A percentile compares a stretch with the other conserved stretches of the same genome.
phyloP scores from a whole-genome alignment of 1,284 basidiomycete genomes.

The Moniliella sp. region DNA sequence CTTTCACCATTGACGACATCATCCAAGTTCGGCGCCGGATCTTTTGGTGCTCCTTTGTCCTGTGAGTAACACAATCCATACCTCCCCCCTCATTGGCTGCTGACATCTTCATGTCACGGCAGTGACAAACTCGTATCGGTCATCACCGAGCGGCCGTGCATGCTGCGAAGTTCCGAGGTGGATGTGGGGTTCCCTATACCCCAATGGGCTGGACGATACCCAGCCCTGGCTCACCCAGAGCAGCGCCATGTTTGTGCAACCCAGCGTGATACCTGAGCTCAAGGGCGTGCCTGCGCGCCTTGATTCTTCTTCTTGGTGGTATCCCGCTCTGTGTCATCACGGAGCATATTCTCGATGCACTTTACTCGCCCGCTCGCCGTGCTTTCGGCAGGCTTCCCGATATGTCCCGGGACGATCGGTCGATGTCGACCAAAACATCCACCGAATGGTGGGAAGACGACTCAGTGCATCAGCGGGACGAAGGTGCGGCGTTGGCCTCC shows the following conservation, averaged over 20 bases:
- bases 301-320: neutral
- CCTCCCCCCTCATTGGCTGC: no score
- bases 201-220: neutral
- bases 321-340: neutral
- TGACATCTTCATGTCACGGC: no score
- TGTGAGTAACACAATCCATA: neutral
- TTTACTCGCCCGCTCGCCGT: no score
- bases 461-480: no score
- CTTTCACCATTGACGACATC: no score
- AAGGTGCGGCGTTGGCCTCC: no score
- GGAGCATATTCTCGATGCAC: neutral
- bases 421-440: no score
- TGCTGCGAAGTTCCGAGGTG: neutral
- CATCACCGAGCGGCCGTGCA: neutral
- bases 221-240: neutral
- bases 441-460: no score
- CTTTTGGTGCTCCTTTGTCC: neutral
- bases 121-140: neutral
- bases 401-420: no score
- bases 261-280: neutral
- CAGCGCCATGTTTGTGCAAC: neutral
- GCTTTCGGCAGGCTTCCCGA: no score
- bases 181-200: neutral
- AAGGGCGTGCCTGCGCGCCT: neutral
- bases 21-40: neutral